Conservation (phyloP, 495 filamentous ascomycete genomes). For the Penicillium ochrochloron region DNA sequence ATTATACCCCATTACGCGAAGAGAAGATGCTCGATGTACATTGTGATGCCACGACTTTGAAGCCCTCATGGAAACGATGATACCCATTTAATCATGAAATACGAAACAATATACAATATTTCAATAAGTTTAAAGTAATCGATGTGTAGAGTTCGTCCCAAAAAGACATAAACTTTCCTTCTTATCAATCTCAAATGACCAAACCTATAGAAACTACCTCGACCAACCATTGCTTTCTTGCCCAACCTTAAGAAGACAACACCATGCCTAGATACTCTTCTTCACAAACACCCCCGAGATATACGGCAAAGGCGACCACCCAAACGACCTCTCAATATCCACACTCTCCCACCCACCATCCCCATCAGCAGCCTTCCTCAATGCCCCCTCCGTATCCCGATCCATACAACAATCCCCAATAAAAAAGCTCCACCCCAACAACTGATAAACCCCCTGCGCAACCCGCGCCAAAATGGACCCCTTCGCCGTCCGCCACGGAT, state of each 20-base stretch:
- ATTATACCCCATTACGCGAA: constrained; percentile 10
- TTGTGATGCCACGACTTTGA: constrained; percentile 1
- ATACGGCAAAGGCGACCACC: constrained; percentile 58
- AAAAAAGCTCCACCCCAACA: constrained; percentile 49
- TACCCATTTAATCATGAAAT: constrained; percentile 21
- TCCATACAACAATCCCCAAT: constrained; percentile 64
- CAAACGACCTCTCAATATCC: constrained; percentile 54
- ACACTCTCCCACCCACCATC: constrained; percentile 61
- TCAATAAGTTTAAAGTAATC: neutral
- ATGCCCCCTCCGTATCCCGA: constrained; percentile 56
- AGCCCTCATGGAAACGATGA: constrained; percentile 15
- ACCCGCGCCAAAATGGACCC: constrained; percentile 53
- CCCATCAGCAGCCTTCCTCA: constrained; percentile 47
- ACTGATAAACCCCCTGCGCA: constrained; percentile 37
- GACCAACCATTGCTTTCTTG: neutral
- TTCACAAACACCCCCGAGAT: constrained; percentile 58
- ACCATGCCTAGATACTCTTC: constrained; percentile 25
- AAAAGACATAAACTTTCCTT: too few relatives aligned
- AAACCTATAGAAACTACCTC: neutral
- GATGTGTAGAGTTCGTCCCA: too few relatives aligned
- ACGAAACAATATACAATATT: constrained; percentile 1
- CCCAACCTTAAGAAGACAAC: neutral
- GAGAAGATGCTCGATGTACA: constrained; percentile 6
- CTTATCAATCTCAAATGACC: too few relatives aligned
- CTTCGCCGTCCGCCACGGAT: constrained; percentile 52